A percentile compares a stretch with the other conserved stretches of the same genome.
These are phyloP conservation scores for Xylariaceae sp. DNA, from an alignment of 2,329 filamentous ascomycete genomes.

Conservation along the genomic window DNA sequence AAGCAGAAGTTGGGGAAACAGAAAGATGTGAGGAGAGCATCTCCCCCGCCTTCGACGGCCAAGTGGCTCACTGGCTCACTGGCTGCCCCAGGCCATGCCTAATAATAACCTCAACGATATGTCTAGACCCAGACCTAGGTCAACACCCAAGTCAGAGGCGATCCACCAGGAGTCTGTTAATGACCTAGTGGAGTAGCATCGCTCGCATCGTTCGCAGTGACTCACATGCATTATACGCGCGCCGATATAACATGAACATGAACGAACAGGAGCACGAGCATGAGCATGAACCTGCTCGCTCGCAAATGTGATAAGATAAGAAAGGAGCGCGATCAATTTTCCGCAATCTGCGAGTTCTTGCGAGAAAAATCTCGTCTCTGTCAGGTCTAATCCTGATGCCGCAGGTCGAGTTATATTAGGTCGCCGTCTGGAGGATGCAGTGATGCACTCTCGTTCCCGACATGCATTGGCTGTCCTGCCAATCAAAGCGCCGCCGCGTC, in stretches of 20 bases:
- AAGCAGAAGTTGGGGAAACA: neutral
- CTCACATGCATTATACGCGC: too few species aligned
- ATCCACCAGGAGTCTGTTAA: neutral
- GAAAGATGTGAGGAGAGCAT: neutral
- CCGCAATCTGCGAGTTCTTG: too few species aligned
- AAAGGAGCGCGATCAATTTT: neutral
- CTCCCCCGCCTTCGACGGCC: neutral
- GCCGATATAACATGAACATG: too few species aligned
- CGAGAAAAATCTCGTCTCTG: neutral
- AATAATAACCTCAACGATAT: neutral
- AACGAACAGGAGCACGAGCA: too few species aligned
- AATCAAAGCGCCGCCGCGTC: neutral
- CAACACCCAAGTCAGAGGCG: neutral
- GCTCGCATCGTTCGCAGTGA: neutral
- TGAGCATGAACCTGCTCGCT: too few species aligned
- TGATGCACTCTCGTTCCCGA: neutral
- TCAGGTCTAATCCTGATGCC: neutral
- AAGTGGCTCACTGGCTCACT: neutral
- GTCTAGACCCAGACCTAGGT: neutral
- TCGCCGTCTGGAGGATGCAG: neutral
- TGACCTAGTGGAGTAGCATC: neutral
- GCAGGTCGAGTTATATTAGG: neutral
- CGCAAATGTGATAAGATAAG: neutral
- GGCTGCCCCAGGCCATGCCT: neutral
- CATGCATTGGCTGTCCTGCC: neutral